Evolutionary conservation across 352 stramenopile species (phyloP).

Genomic region (Phytophthora pini): DNA sequence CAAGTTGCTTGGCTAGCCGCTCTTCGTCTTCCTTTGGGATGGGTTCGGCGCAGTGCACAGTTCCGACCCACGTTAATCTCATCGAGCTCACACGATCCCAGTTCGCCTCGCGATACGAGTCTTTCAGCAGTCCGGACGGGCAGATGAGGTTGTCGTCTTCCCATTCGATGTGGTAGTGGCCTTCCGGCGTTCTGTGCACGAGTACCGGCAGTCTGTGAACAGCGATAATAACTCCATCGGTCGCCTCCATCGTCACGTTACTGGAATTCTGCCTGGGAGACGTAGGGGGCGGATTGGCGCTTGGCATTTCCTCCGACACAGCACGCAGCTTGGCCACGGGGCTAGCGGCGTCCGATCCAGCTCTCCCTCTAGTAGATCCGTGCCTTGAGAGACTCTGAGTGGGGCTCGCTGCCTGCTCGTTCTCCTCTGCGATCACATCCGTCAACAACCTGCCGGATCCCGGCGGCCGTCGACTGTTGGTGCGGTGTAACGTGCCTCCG

Average conservation of each 20-base stretch:
- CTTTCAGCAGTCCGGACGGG: constrained; percentile 78
- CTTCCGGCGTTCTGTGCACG: constrained; percentile 74
- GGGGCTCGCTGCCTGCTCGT: constrained; percentile 4
- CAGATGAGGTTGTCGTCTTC: constrained; percentile 91
- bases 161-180: constrained; percentile 86
- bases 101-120: constrained; percentile 62
- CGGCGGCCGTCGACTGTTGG: constrained; percentile 12
- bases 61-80: constrained; percentile 87
- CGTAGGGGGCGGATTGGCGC: constrained; percentile 62
- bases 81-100: constrained; percentile 81
- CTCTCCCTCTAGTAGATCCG: constrained; percentile 7
- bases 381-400: constrained; percentile 7
- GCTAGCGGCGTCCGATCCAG: constrained; percentile 28
- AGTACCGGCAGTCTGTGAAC: constrained; percentile 97
- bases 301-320: constrained; percentile 57
- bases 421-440: constrained; percentile 68
- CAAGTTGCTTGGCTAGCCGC: constrained; percentile 68
- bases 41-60: constrained; percentile 73
- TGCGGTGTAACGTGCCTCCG: constrained; percentile 28
- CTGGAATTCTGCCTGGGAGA: constrained; percentile 21
- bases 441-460: constrained; percentile 36
- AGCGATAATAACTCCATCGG: constrained; percentile 96
- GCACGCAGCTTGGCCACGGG: constrained; percentile 46
- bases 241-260: constrained; percentile 92
- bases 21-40: constrained; percentile 90